Evolutionary conservation across 495 filamentous ascomycete genomes (phyloP).

Genomic region (Aspergillus cavernicola): DNA sequence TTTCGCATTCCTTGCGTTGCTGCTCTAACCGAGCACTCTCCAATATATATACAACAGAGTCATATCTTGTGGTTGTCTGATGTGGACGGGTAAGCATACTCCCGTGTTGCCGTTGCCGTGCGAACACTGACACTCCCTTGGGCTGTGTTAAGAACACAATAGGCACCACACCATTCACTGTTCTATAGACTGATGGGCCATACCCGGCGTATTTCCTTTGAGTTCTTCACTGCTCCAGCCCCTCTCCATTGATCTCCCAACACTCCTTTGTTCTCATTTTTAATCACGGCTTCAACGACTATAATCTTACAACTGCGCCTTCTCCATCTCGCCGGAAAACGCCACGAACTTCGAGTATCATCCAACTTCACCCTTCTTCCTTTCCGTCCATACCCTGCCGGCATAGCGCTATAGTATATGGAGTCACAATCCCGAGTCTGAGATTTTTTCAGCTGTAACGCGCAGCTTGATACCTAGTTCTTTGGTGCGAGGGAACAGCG

Average conservation of each 20-base stretch:
- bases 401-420: slow-evolving; percentile 6
- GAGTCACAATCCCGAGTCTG: neutral
- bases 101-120: slow-evolving; percentile 10
- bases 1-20: neutral
- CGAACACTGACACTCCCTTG: slow-evolving; percentile 21
- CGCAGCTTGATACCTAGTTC: neutral
- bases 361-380: neutral
- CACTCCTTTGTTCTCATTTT: slow-evolving; percentile 6
- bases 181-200: slow-evolving; percentile 9
- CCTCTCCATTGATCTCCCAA: slow-evolving; percentile 3
- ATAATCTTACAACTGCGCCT: neutral
- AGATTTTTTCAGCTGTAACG: neutral
- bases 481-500: neutral
- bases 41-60: slow-evolving; percentile 12
- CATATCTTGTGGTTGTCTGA: neutral
- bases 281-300: neutral
- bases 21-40: too few relatives aligned
- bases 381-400: neutral
- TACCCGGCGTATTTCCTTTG: neutral
- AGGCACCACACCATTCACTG: slow-evolving; percentile 11
- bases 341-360: neutral
- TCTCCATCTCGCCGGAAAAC: neutral
- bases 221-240: slow-evolving; percentile 7
- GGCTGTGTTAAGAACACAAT: slow-evolving; percentile 9
- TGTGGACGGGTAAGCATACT: slow-evolving; percentile 20